Evolutionary conservation across 805 yeast genomes (phyloP), one percentile per base, ranked within the genome.

Genomic region (Grigorovia jiainica): DNA sequence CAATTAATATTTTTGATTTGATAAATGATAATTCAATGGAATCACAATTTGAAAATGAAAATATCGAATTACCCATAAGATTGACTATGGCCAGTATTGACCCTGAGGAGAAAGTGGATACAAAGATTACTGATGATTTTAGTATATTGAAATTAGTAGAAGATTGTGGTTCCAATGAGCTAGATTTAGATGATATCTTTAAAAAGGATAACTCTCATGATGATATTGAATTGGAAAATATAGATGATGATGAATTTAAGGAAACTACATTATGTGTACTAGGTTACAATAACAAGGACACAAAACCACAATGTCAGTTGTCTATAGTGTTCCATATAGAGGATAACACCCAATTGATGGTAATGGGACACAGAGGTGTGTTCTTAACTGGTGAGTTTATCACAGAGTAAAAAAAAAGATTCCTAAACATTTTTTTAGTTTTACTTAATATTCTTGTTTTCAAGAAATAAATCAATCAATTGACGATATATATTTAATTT

Each of bases 361-460:
- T 83, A 43, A 80, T 94, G 47, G 97, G 97, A 55, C 84, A 95
- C 24, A 86, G 85, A 71, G 82, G 92, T 53, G 73, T 89, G 50
- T 90, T 86, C 66, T 70, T 89, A 54, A 71, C 83, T 51, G 97
- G 97, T 70, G 87, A 89, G 79, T 85, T 81, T 68, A 79, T 90
- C 57, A 90, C 31, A 27, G n/a, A n/a, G n/a, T n/a, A n/a, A n/a
- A n/a, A n/a, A n/a, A n/a, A n/a, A n/a, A n/a, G n/a, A n/a, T n/a
- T n/a, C n/a, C n/a, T n/a, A n/a, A n/a, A n/a, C n/a, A n/a, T n/a
- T n/a, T n/a, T n/a, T n/a, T n/a, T n/a, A n/a, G n/a, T n/a, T n/a
- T n/a, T n/a, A n/a, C n/a, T n/a, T n/a, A n/a, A n/a, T n/a, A n/a
- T n/a, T n/a, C n/a, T n/a, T n/a, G n/a, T n/a, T n/a, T n/a, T n/a